Conservation (phyloP, 257 asterid genomes). For the Solanum stenotomum region DNA sequence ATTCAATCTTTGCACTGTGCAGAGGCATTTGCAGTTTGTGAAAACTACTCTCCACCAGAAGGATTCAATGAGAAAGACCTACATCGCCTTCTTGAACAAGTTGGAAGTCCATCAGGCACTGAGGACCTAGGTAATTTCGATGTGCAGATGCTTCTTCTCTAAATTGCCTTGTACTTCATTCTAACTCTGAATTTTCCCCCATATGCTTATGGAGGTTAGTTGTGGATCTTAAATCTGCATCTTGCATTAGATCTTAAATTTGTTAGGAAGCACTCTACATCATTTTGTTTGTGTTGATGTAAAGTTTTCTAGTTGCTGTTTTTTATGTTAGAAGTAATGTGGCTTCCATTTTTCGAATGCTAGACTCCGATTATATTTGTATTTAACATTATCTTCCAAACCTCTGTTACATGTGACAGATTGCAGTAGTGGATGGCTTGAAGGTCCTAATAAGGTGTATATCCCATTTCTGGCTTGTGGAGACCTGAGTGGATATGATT, state of each 20-base stretch:
- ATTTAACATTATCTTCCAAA: neutral
- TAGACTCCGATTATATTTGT: neutral
- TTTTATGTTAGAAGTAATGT: neutral
- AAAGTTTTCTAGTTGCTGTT: neutral
- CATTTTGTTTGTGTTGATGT: neutral
- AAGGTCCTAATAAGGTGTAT: conserved; percentile 88
- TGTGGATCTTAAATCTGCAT: neutral
- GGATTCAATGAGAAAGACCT: conserved; percentile 87
- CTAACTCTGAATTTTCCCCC: neutral
- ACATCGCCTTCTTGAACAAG: conserved; percentile 75
- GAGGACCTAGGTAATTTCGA: conserved; percentile 60
- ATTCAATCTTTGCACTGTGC: neutral
- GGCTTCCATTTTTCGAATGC: neutral
- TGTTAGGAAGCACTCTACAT: neutral
- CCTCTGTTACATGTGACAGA: conserved; percentile 34
- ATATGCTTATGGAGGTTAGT: neutral
- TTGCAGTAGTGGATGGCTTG: conserved; percentile 97
- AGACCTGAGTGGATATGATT: conserved; percentile 84
- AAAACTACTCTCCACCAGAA: conserved; percentile 88
- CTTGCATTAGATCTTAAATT: neutral
- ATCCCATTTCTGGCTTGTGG: conserved; percentile 96
- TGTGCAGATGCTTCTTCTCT: neutral
- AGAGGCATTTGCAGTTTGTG: conserved; percentile 98
- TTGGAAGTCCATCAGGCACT: conserved; percentile 93
- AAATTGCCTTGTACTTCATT: neutral